Evolutionary conservation across 805 yeast genomes (phyloP), one percentile per base, ranked within the genome.

Genomic region (Teunomyces stri): DNA sequence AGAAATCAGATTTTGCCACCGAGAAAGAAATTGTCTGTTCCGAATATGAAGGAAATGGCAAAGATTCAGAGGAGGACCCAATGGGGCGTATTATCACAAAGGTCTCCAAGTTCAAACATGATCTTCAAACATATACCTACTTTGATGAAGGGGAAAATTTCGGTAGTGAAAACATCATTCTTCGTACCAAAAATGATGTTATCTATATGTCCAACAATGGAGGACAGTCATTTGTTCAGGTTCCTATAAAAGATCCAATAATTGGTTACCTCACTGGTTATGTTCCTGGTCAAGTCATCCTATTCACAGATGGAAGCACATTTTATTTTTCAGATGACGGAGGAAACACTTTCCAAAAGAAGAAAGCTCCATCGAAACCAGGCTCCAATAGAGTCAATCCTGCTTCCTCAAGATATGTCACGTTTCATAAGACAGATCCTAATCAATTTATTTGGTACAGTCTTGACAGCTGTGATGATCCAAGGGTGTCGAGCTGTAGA

Each of bases 161-260:
- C 34, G 52, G 58, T 9, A 65, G 66, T n/a, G 76, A 72, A 50
- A 72, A 72, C 50, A 52, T 92, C 6, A 60, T 92, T 12, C 66
- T 87, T 5, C 68, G 80, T 42, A 85, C 92, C 0, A 61, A 67
- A 21, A 69, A 73, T 10, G 72, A 78, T 40, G 68, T 70, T 4
- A 76, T 82, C 2, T 85, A 70, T 55, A 76, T 88, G 6, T 87
- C 97, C 0, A 84, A 78, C 55, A 83, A 89, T 61, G 87, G 87
- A 35, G 92, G 92, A 11, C 57, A 65, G 3, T 57, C 60, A 1
- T 80, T 87, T 67, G 64, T 62, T 21, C 60, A 59, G 42, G 62
- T 80, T 16, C 68, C 72, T 1, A 52, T 37, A 5, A 73, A 56
- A 6, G 69, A 79, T 13, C 70, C 70, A 12, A 71, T 86, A 43